These are phyloP conservation scores for Ogataea kodamae DNA, from an alignment of 805 yeast species.

Conservation along the genomic window DNA sequence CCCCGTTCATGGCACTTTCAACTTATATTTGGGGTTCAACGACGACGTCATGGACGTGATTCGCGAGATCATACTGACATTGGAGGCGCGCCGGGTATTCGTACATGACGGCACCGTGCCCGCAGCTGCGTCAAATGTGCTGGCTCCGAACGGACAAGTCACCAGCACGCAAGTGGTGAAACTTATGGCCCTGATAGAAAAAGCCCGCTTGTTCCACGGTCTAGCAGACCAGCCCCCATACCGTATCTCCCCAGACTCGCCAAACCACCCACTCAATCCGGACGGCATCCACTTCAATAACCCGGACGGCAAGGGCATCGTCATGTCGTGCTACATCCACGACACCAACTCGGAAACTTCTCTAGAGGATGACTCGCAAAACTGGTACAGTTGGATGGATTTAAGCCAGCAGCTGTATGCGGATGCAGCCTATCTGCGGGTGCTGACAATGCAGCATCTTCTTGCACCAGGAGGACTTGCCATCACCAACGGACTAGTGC, in stretches of 20 bases:
- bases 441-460: slow-evolving; percentile 32
- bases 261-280: slow-evolving; percentile 29
- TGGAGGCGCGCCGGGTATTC: slow-evolving; percentile 25
- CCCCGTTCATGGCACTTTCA: slow-evolving; percentile 18
- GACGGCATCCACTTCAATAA: slow-evolving; percentile 27
- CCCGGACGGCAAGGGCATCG: slow-evolving; percentile 20
- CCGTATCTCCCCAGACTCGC: slow-evolving; percentile 26
- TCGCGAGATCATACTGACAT: slow-evolving; percentile 29
- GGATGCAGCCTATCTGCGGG: slow-evolving; percentile 37
- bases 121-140: slow-evolving; percentile 13
- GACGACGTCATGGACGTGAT: slow-evolving; percentile 34
- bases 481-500: slow-evolving; percentile 26
- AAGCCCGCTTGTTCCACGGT: slow-evolving; percentile 28
- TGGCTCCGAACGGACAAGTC: slow-evolving; percentile 24
- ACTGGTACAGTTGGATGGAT: slow-evolving; percentile 37
- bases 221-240: slow-evolving; percentile 32
- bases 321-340: slow-evolving; percentile 25
- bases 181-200: slow-evolving; percentile 23
- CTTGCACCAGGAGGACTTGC: slow-evolving; percentile 24
- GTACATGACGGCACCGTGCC: slow-evolving; percentile 5
- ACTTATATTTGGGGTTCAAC: slow-evolving; percentile 35
- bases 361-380: slow-evolving; percentile 22
- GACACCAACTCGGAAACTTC: slow-evolving; percentile 25
- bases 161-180: slow-evolving; percentile 21
- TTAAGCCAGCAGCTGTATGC: slow-evolving; percentile 37